phyloP scores from a whole-genome alignment of 768 basidiomycete genomes.

The Phanerochaete carnosa region DNA sequence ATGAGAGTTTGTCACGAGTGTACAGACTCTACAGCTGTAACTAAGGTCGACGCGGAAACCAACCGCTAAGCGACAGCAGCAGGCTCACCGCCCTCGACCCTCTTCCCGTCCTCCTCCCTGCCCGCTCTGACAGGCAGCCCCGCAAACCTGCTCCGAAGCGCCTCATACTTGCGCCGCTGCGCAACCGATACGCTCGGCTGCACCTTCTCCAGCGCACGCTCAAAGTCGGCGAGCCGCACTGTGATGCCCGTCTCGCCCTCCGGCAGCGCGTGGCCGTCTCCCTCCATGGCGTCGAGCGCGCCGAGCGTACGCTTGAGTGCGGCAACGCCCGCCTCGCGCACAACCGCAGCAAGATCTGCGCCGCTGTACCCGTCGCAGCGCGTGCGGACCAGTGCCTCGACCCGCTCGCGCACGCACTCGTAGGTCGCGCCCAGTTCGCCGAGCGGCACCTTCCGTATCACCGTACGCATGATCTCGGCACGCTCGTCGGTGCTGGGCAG shows the following conservation, averaged over 20 bases:
- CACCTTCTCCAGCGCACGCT: conserved; percentile 71
- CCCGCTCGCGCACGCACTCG: conserved; percentile 16
- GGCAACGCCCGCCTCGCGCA: conserved; percentile 86
- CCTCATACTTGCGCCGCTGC: conserved; percentile 83
- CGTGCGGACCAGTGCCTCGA: conserved; percentile 50
- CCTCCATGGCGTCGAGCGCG: conserved; percentile 59
- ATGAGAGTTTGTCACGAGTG: too few species aligned
- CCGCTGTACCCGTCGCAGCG: conserved; percentile 88
- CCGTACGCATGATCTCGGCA: conserved; percentile 78
- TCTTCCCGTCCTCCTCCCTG: conserved; percentile 14
- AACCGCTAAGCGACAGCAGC: background rate
- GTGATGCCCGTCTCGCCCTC: conserved; percentile 25
- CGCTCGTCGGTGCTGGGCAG: conserved; percentile 73
- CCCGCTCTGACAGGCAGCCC: conserved; percentile 51
- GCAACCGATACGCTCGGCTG: conserved; percentile 78
- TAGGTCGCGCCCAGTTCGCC: conserved; percentile 28
- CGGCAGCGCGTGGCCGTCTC: conserved; percentile 38
- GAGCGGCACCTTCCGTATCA: conserved; percentile 70
- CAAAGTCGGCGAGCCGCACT: conserved; percentile 57
- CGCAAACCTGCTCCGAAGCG: conserved; percentile 76
- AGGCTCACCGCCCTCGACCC: conserved; percentile 2
- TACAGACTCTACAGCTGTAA: too few species aligned
- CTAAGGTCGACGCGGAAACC: too few species aligned
- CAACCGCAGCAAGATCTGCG: conserved; percentile 84
- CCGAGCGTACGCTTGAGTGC: conserved; percentile 72